Base-by-base conservation (phyloP, 441 rosid genomes). In the Erodium moschatum region DNA sequence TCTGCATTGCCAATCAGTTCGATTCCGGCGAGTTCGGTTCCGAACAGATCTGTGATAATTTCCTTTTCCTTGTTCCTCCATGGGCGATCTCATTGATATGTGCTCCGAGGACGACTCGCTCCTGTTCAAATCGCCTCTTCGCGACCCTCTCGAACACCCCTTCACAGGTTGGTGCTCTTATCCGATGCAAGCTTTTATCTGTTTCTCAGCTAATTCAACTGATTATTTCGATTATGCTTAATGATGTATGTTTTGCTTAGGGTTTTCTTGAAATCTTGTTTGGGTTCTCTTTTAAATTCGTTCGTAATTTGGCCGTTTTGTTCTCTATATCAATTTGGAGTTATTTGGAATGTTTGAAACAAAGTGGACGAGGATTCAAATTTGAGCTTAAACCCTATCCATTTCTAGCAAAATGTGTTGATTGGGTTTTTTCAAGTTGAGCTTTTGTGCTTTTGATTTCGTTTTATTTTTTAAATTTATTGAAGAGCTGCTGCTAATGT, bases 61-160 rank as follows among this genome's bases (percentile, higher is more conserved):
- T 19, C 9, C 27, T 56, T 58, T 29, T 58, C 8, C 7, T 19
- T 19, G 63, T 73, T 38, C 68, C 65, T 52, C 64, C 40, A 89
- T 90, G 98, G 89, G 76, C 61, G 92, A 83, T 48, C 19, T 95
- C 68, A 85, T 92, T 62, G 97, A 95, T 58, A 83, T 90, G 70
- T 78, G 88, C 58, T 83, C 79, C 35, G 99, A 90, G 74, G 96
- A 92, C 66, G 99, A 95, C 76, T 83, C 64, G 81, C 79, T 94
- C 91, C 74, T 84, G 16, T 24, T 88, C 82, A 31, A 72, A 76
- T 80, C 90, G 13, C 82, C 91, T 31, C 69, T 77, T 11, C 73
- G n/a, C 44, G 75, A 81, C 73, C 79, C 68, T 46, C 70, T 54
- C 19, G 61, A 12, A 61, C 69, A 13, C 66, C 75, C 33, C 0